A percentile compares a stretch with the other conserved stretches of the same genome.
Conservation (phyloP, 2,329 filamentous ascomycete genomes). For the Cladophialophora carrionii region DNA sequence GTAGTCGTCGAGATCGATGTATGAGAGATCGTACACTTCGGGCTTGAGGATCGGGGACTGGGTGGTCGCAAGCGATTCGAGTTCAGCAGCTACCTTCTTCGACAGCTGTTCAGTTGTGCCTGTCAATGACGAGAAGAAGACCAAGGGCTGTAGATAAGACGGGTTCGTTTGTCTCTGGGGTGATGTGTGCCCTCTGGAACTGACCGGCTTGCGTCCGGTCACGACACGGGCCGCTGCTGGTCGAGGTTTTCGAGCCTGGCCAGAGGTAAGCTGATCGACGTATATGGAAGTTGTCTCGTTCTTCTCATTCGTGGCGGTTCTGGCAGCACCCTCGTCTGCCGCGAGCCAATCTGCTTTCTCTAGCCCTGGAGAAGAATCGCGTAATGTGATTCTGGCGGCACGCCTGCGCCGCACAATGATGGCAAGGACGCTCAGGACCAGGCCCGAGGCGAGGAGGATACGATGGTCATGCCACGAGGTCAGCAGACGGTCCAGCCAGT, state of each 20-base stretch:
- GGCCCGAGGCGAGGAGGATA: slow-evolving; percentile 17
- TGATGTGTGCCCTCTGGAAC: slow-evolving; percentile 8
- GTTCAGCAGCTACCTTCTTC: slow-evolving; percentile 61
- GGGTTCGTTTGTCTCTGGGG: slow-evolving; percentile 11
- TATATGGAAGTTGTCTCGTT: neutral
- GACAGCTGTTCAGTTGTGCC: slow-evolving; percentile 78
- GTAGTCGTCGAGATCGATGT: slow-evolving; percentile 90
- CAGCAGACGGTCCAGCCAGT: slow-evolving; percentile 34
- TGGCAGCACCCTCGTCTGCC: neutral
- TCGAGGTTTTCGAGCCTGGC: slow-evolving; percentile 27
- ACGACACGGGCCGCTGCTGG: slow-evolving; percentile 32
- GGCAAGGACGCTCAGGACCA: slow-evolving; percentile 23
- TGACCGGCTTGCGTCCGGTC: slow-evolving; percentile 34
- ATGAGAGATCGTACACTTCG: slow-evolving; percentile 74
- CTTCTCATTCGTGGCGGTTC: slow-evolving; percentile 12
- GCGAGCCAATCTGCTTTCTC: slow-evolving; percentile 33
- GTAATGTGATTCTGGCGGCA: slow-evolving; percentile 6
- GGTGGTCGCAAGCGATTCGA: slow-evolving; percentile 49
- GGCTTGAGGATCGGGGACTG: slow-evolving; percentile 55
- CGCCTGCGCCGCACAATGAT: slow-evolving; percentile 27
- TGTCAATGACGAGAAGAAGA: slow-evolving; percentile 91
- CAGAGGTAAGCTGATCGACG: neutral
- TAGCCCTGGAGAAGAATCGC: slow-evolving; percentile 26
- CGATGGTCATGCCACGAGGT: slow-evolving; percentile 36
- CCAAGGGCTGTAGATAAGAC: slow-evolving; percentile 62